These are phyloP conservation scores for Alternaria rosae DNA, from an alignment of 2,329 filamentous ascomycete genomes.

Conservation along the genomic window DNA sequence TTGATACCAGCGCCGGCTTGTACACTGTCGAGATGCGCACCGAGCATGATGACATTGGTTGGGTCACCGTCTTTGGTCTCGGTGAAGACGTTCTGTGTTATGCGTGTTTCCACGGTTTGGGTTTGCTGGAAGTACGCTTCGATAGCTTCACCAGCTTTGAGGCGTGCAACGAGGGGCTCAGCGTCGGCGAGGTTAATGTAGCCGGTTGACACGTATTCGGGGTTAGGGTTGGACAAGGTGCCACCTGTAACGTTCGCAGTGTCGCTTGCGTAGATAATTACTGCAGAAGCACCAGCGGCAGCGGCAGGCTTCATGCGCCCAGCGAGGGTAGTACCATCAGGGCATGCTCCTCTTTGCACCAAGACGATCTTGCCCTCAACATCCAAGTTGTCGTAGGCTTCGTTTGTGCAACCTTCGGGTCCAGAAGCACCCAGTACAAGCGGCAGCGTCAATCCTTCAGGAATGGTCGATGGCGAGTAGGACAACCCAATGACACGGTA, in stretches of 20 bases:
- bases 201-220: conserved; percentile 48
- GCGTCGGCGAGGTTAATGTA: conserved; percentile 57
- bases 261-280: conserved; percentile 54
- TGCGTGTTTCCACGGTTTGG: conserved; percentile 57
- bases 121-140: conserved; percentile 55
- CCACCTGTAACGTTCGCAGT: conserved; percentile 50
- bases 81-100: conserved; percentile 56
- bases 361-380: conserved; percentile 54
- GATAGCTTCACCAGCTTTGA: conserved; percentile 52
- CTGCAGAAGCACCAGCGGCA: conserved; percentile 51
- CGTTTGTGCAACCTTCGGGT: conserved; percentile 50
- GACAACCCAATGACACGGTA: conserved; percentile 55
- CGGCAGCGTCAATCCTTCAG: conserved; percentile 53
- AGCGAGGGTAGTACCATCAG: conserved; percentile 52
- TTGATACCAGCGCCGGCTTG: conserved; percentile 52
- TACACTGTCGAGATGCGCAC: conserved; percentile 50
- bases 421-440: conserved; percentile 53
- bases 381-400: conserved; percentile 49
- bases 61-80: conserved; percentile 50
- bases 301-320: conserved; percentile 52
- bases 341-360: conserved; percentile 52
- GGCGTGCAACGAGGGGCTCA: conserved; percentile 48
- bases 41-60: conserved; percentile 49
- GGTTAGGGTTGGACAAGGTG: conserved; percentile 50
- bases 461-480: conserved; percentile 58